Base-by-base conservation (phyloP, 106 monocot species). In the Dactylorhiza incarnata region DNA sequence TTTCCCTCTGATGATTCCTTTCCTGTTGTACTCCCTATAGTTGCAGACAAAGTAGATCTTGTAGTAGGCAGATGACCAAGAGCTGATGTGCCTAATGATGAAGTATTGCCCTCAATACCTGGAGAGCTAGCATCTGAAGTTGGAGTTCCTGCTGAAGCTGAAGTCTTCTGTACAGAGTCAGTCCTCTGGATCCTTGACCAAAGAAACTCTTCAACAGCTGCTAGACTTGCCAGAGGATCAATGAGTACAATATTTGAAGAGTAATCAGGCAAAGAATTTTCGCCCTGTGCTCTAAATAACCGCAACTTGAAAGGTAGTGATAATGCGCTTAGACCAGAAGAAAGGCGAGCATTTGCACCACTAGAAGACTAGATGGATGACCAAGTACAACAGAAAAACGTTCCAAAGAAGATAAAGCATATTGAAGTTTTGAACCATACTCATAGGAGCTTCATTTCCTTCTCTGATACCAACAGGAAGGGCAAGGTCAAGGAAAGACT, bases 171-270 rank as follows among this genome's bases (percentile, higher is more conserved):
- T 49, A 76, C 87, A 73, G 89, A 75, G 5, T 96, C 93, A 73
- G 66, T 83, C 43, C 93, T 84, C 78, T 94, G 91, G 17, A 97
- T 80, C 69, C 97, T 85, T 53, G 97, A 89, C 97, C 97, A 97
- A 62, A 97, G 91, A 46, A 97, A 97, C 58, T 97, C 97, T 78
- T 97, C 97, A 74, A 97, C 87, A 48, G 91, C 87, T 71, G 93
- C 94, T 68, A 97, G 77, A 71, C 87, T 97, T 9, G 94, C 97
- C 48, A 97, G 75, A 25, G 97, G 97, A n/a, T n/a, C n/a, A n/a
- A n/a, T n/a, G n/a, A n/a, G n/a, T n/a, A n/a, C n/a, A n/a, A n/a
- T n/a, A n/a, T n/a, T n/a, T n/a, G n/a, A n/a, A n/a, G n/a, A n/a
- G n/a, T n/a, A n/a, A n/a, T n/a, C n/a, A n/a, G n/a, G n/a, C n/a